Evolutionary conservation across 2,329 filamentous ascomycete genomes (phyloP).

Genomic region (Exophiala mesophila): DNA sequence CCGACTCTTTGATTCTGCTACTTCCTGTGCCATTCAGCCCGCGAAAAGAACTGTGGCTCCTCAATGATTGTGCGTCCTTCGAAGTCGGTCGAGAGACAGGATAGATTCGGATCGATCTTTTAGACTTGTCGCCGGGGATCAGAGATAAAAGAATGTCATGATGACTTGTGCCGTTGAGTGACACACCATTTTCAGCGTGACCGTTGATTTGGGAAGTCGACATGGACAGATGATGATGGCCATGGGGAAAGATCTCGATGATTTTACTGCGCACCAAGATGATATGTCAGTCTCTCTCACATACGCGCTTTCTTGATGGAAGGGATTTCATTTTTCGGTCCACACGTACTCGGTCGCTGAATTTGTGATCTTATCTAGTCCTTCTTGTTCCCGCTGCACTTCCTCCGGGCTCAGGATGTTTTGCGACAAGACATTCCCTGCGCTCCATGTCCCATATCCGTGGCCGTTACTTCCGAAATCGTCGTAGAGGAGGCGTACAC

Average conservation of each 20-base stretch:
- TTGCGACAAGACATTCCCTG: constrained; percentile 14
- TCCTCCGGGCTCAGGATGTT: constrained; percentile 25
- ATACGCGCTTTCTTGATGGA: no score
- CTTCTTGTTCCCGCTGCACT: constrained; percentile 25
- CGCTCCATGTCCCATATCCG: constrained; percentile 23
- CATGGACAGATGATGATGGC: constrained; percentile 15
- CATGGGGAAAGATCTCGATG: constrained; percentile 26
- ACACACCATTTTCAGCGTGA: constrained; percentile 6
- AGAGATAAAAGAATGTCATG: constrained; percentile 26
- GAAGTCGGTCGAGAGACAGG: constrained; percentile 25
- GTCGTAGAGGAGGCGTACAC: constrained; percentile 25
- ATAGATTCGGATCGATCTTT: constrained; percentile 26
- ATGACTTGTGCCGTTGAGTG: constrained; percentile 11
- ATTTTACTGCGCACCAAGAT: constrained; percentile 17
- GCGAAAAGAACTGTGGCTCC: constrained; percentile 21
- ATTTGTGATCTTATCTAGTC: constrained; percentile 25
- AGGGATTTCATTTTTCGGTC: no score
- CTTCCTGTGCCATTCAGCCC: constrained; percentile 9
- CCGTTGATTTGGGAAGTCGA: constrained; percentile 12
- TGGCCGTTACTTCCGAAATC: constrained; percentile 19
- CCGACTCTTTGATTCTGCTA: constrained; percentile 8
- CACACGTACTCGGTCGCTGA: constrained; percentile 25
- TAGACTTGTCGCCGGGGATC: constrained; percentile 27
- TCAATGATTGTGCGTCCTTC: constrained; percentile 20
- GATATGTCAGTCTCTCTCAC: background rate